phyloP scores from a whole-genome alignment of 305 asterid species.

The Fraxinus sp. region DNA sequence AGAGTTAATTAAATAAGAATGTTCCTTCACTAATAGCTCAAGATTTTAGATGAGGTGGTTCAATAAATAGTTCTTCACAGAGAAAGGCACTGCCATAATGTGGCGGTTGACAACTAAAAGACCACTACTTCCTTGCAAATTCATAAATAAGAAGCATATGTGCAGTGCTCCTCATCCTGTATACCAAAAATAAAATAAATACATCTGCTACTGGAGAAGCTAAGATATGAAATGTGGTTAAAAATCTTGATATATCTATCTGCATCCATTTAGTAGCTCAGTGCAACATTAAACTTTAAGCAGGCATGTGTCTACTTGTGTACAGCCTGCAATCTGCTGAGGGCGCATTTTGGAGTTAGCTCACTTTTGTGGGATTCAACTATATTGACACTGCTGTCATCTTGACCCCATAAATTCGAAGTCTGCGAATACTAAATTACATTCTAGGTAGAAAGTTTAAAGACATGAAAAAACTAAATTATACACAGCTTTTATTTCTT shows the following conservation, averaged over 20 bases:
- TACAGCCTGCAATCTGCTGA: not conserved
- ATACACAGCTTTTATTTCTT: not conserved
- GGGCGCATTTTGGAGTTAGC: not conserved
- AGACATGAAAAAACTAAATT: not conserved
- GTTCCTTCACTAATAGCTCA: not conserved
- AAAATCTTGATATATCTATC: not conserved
- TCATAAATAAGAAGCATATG: not conserved
- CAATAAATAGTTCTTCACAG: not conserved
- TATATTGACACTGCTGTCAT: not conserved
- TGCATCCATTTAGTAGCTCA: not conserved
- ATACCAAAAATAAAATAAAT: not conserved
- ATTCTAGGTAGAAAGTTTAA: not conserved
- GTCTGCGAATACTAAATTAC: not conserved
- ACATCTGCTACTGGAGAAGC: not conserved
- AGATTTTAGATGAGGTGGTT: not conserved
- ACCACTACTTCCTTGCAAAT: not conserved
- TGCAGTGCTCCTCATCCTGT: not conserved
- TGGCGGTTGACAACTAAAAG: not conserved
- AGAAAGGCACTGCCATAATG: not conserved
- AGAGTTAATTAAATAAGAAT: not conserved
- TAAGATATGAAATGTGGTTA: not conserved
- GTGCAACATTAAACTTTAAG: not conserved
- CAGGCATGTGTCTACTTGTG: not conserved
- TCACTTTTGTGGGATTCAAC: not conserved
- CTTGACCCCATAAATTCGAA: not conserved